phyloP scores from a whole-genome alignment of 257 asterid species.

The Gentiana dahurica region DNA sequence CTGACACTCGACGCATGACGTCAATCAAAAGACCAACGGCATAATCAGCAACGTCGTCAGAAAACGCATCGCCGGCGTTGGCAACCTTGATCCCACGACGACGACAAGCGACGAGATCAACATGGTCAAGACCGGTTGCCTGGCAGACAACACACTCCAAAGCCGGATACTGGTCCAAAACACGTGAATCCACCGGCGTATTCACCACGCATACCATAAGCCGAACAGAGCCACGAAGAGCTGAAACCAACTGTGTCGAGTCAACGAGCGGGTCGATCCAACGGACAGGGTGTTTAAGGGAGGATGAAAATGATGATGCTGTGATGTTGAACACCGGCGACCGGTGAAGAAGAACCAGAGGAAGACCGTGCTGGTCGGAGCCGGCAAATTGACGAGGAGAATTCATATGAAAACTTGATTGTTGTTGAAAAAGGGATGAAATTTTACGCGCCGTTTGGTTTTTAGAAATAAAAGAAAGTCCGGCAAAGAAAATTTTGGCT shows the following conservation, averaged over 20 bases:
- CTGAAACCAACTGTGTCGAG: conserved; percentile 14
- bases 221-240: conserved; percentile 32
- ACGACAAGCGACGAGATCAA: conserved; percentile 47
- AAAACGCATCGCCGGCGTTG: conserved; percentile 31
- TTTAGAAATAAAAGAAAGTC: no score
- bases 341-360: conserved; percentile 33
- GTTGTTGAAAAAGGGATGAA: no score
- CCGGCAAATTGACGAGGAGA: no score
- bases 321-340: conserved; percentile 2
- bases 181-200: conserved; percentile 26
- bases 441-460: no score
- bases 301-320: conserved; percentile 2
- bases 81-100: conserved; percentile 48
- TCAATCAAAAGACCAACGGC: conserved; percentile 52
- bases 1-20: conserved; percentile 44
- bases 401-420: no score
- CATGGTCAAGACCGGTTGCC: conserved; percentile 44
- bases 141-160: conserved; percentile 41
- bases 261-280: conserved; percentile 32
- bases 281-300: conserved; percentile 20
- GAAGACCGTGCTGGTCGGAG: conserved; percentile 3
- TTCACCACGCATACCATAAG: conserved; percentile 30
- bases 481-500: no score
- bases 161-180: conserved; percentile 32
- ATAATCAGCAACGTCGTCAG: conserved; percentile 57